Evolutionary conservation across 345 rosid genomes (phyloP).

Genomic region (Citrus cavaleriei): DNA sequence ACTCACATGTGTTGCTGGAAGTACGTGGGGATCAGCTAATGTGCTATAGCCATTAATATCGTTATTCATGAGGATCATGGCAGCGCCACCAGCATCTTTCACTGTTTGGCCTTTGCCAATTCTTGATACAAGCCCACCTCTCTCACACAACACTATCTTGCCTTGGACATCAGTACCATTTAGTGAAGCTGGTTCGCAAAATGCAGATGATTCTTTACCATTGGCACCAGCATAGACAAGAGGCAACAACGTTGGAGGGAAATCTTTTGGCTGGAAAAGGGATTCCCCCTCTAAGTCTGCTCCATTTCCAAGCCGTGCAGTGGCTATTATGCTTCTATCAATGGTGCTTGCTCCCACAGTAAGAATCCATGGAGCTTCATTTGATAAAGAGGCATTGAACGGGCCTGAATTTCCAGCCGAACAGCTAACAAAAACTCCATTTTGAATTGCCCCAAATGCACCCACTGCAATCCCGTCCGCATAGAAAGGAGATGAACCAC

Average conservation of each 20-base stretch:
- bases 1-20: constrained; percentile 42
- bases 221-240: constrained; percentile 40
- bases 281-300: constrained; percentile 42
- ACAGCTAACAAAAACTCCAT: constrained; percentile 53
- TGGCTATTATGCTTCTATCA: constrained; percentile 46
- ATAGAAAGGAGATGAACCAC: constrained; percentile 31
- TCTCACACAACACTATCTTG: constrained; percentile 44
- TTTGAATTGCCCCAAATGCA: constrained; percentile 39
- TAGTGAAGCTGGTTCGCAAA: constrained; percentile 29
- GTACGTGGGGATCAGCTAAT: constrained; percentile 39
- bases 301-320: constrained; percentile 42
- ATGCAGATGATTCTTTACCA: constrained; percentile 18
- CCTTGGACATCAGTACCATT: constrained; percentile 26
- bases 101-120: constrained; percentile 39
- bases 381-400: constrained; percentile 21
- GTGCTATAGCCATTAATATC: constrained; percentile 28
- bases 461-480: constrained; percentile 34
- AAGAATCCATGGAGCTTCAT: constrained; percentile 64
- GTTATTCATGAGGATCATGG: constrained; percentile 41
- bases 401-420: constrained; percentile 57
- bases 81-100: constrained; percentile 44
- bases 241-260: constrained; percentile 29
- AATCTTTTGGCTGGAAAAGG: constrained; percentile 36
- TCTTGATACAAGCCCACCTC: constrained; percentile 29
- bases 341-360: constrained; percentile 58